Percentiles rank a stretch among this genome's conserved stretches.
phyloP scores from a whole-genome alignment of 805 yeast species.

The Metschnikowia reukaufii region DNA sequence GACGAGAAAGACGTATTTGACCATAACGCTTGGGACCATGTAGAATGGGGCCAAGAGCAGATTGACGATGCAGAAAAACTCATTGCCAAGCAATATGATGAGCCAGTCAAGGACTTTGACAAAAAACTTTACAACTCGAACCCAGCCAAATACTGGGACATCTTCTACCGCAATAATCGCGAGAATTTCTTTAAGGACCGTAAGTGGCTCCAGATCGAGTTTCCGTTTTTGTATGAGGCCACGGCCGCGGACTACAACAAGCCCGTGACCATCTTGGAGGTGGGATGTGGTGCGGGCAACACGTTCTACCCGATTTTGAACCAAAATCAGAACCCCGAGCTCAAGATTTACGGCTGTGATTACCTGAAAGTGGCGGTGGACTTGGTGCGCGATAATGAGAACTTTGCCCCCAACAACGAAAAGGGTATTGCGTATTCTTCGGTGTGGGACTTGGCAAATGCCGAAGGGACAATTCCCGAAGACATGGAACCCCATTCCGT shows the following conservation, averaged over 20 bases:
- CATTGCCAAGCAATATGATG: slow-evolving; percentile 69
- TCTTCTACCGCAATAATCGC: slow-evolving; percentile 83
- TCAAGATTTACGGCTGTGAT: slow-evolving; percentile 82
- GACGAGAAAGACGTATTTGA: slow-evolving; percentile 81
- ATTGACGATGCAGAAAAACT: slow-evolving; percentile 68
- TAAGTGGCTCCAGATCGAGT: slow-evolving; percentile 93
- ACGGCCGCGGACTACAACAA: slow-evolving; percentile 66
- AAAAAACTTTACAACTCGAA: slow-evolving; percentile 73
- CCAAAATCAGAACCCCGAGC: slow-evolving; percentile 76
- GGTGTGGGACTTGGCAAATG: slow-evolving; percentile 93
- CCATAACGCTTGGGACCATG: slow-evolving; percentile 97
- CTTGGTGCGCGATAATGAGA: slow-evolving; percentile 64
- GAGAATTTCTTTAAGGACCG: slow-evolving; percentile 96
- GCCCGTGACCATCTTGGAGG: slow-evolving; percentile 75
- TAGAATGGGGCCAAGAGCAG: slow-evolving; percentile 96
- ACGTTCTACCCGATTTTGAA: slow-evolving; percentile 87
- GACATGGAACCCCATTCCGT: slow-evolving; percentile 78
- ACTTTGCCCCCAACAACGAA: slow-evolving; percentile 52
- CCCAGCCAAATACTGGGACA: slow-evolving; percentile 95
- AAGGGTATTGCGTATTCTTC: slow-evolving; percentile 66
- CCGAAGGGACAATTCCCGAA: slow-evolving; percentile 73
- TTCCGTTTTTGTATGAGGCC: slow-evolving; percentile 79
- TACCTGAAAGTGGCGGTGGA: slow-evolving; percentile 89
- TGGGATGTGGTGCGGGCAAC: slow-evolving; percentile 98
- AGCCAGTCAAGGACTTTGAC: slow-evolving; percentile 88